Evolutionary conservation across 192 early-diverging fungal species (phyloP), one percentile per base, ranked within the genome.

Genomic region (Coemansia erecta): DNA sequence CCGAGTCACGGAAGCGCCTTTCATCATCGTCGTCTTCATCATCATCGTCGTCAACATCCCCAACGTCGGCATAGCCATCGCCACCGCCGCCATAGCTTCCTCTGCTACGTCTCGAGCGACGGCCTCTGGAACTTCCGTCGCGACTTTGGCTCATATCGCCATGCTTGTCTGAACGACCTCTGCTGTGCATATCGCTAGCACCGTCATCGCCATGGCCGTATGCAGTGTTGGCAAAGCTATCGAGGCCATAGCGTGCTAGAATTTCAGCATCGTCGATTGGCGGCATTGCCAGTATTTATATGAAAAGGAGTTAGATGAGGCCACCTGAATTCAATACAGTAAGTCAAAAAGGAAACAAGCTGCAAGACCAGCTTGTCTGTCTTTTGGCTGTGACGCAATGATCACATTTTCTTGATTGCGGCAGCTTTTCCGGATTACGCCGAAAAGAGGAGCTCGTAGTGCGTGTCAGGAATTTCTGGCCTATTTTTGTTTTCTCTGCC

Each of bases 231-330:
- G 60, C 60, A 54, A 78, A 78, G 66, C 68, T 78, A 17, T 72
- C 75, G n/a, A 78, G 61, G 8, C 70, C 70, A 37, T 78, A 78
- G 28, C 63, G 75, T 19, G 69, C 65, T 22, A 78, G 70, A 61
- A 78, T 70, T 50, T 78, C 75, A 2, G 75, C 69, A 56, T 78
- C 75, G 53, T 78, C 75, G 31, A 77, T 64, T 18, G 62, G 63
- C 13, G 73, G 39, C 73, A 77, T 77, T 18, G 41, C 23, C 13
- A 14, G 11, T 28, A 22, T 13, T 17, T 44, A 31, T 31, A 2
- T 31, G 28, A 31, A 31, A 5, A 5, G 2, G 28, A 31, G 7
- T 5, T 5, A 31, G 28, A 31, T 31, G 28, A 31, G 28, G 7
- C 28, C 7, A 31, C 28, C 7, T 31, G 28, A 31, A 31, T 31